Evolutionary conservation across 2,329 filamentous ascomycete genomes (phyloP), one percentile per base, ranked within the genome.

Genomic region (Biscogniauxia mediterranea): DNA sequence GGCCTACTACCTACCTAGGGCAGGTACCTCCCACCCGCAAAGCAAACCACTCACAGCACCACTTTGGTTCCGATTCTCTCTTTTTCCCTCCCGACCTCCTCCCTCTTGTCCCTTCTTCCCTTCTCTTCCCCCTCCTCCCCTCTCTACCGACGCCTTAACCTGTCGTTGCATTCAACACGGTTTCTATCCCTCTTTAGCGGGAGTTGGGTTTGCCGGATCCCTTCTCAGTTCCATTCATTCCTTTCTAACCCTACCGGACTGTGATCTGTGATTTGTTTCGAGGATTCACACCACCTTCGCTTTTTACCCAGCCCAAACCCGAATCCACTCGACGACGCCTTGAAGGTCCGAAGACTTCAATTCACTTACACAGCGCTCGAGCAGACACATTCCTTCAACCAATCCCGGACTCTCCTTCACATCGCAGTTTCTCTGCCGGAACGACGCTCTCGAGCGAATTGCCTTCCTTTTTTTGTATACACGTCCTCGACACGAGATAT

Each of bases 171-270:
- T 61, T 51, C 54, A 50, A 65, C 62, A 46, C 64, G 61, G 62
- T 64, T 62, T 65, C 53, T 58, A 58, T 57, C 61, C 55, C 62
- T 63, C 61, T 54, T 58, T 42, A 59, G 52, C 61, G 61, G 66
- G 63, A 67, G 64, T 68, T 64, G 63, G 60, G 58, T 54, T 63
- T 61, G 28, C 58, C 62, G 61, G 56, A 63, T 67, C 64, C 64
- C 50, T 65, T 68, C 64, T 62, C 63, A 61, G 56, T 66, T 68
- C 42, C 66, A 64, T 72, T 70, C 69, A 66, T 63, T 71, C 69
- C 60, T 71, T 71, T 68, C 54, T 55, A 32, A 49, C 58, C 51
- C 56, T 60, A 63, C 66, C 59, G 64, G 68, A 62, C 61, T 65
- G 60, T 46, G 13, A 46, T 46, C 61, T 65, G 60, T 46, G 13